Evolutionary conservation across 1,139 yeast genomes (phyloP).

Genomic region (Saccharomyces hybrid): DNA sequence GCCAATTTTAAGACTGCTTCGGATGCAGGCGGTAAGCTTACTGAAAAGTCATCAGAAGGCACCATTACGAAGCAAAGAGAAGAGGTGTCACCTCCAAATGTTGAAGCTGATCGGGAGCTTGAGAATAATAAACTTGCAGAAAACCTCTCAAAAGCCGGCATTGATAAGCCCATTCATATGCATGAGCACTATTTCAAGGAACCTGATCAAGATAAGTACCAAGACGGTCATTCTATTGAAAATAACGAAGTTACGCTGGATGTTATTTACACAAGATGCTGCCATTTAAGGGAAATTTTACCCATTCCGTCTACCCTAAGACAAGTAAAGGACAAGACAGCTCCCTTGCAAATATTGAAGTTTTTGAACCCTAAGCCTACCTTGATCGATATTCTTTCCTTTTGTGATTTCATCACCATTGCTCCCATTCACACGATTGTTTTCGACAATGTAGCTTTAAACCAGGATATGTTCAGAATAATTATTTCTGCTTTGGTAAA

Average conservation of each 20-base stretch:
- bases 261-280: slow-evolving; percentile 63
- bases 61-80: not conserved
- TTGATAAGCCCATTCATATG: slow-evolving; percentile 57
- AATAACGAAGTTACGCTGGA: slow-evolving; percentile 45
- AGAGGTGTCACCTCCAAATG: slow-evolving; percentile 19
- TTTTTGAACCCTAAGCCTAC: slow-evolving; percentile 88
- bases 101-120: slow-evolving; percentile 15
- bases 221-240: slow-evolving; percentile 9
- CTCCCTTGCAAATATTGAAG: slow-evolving; percentile 71
- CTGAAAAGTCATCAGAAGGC: not conserved
- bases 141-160: slow-evolving; percentile 35
- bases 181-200: slow-evolving; percentile 52
- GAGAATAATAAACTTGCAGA: slow-evolving; percentile 23
- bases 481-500: slow-evolving; percentile 54
- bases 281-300: slow-evolving; percentile 64
- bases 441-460: slow-evolving; percentile 75
- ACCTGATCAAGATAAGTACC: slow-evolving; percentile 12
- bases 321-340: slow-evolving; percentile 64
- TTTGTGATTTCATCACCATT: slow-evolving; percentile 78
- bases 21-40: not conserved
- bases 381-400: slow-evolving; percentile 76
- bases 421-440: slow-evolving; percentile 73
- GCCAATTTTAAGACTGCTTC: slow-evolving; percentile 29
- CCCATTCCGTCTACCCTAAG: slow-evolving; percentile 73
- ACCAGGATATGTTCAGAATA: slow-evolving; percentile 71